Conservation (phyloP, 352 stramenopile genomes). For the Blastocystis sp. region DNA sequence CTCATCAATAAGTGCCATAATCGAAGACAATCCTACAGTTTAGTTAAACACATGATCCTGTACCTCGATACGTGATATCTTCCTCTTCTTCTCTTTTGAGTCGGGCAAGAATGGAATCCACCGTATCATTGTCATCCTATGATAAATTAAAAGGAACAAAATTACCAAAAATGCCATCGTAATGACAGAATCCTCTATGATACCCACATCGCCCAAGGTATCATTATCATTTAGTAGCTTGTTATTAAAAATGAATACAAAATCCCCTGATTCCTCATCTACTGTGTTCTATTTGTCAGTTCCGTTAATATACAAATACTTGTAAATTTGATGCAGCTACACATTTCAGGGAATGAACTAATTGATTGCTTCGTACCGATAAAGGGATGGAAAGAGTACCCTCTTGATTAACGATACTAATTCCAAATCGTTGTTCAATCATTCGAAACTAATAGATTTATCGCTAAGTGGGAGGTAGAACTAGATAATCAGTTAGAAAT, state of each 20-base stretch:
- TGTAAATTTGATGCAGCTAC: slow-evolving; percentile 13
- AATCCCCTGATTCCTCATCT: neutral
- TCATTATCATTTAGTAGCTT: neutral
- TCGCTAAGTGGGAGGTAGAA: neutral
- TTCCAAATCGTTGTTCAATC: slow-evolving; percentile 43
- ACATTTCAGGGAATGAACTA: neutral
- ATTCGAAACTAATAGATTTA: neutral
- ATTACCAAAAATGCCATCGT: neutral
- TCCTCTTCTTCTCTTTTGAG: neutral
- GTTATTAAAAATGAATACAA: slow-evolving; percentile 36
- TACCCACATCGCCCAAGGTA: neutral
- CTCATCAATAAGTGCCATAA: slow-evolving; percentile 21
- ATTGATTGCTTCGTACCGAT: slow-evolving; percentile 29
- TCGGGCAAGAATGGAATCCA: neutral
- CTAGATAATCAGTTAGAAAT: neutral
- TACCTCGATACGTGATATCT: neutral
- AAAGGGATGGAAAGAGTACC: neutral
- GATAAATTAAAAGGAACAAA: neutral
- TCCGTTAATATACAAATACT: neutral
- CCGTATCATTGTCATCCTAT: neutral
- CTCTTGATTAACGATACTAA: slow-evolving; percentile 8
- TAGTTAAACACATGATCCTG: neutral
- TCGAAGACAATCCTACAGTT: neutral
- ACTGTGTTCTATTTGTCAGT: neutral
- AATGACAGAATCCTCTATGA: slow-evolving; percentile 35